These are phyloP conservation scores for Elymus sibiricus DNA, from an alignment of 176 grass and related monocot species.

Conservation along the genomic window DNA sequence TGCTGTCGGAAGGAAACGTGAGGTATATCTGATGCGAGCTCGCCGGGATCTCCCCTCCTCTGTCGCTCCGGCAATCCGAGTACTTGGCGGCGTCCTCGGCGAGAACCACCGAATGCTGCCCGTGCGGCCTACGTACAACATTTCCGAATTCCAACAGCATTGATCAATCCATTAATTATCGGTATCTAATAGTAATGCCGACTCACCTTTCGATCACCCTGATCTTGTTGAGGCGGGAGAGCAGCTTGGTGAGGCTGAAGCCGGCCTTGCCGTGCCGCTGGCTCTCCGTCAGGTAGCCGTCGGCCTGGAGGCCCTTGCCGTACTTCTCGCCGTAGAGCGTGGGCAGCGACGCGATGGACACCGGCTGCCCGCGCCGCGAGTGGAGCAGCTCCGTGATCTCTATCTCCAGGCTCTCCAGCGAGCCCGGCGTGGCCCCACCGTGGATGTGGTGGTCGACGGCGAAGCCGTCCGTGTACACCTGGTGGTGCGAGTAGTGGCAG, in stretches of 20 bases:
- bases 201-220: constrained; percentile 63
- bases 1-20: constrained; percentile 84
- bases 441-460: constrained; percentile 4
- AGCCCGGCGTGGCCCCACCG: neutral
- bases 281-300: constrained; percentile 93
- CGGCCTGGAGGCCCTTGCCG: constrained; percentile 75
- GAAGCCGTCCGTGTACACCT: constrained; percentile 30
- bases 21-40: constrained; percentile 92
- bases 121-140: constrained; percentile 53
- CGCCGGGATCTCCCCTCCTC: constrained; percentile 34
- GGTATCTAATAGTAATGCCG: no score
- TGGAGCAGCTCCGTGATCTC: constrained; percentile 65
- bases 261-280: constrained; percentile 77
- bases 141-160: neutral
- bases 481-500: constrained; percentile 65
- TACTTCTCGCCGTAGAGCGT: constrained; percentile 78
- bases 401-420: constrained; percentile 43
- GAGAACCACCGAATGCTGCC: constrained; percentile 76
- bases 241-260: constrained; percentile 82
- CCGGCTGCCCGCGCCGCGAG: constrained; percentile 52
- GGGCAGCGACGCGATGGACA: constrained; percentile 84
- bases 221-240: constrained; percentile 73
- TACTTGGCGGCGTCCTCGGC: constrained; percentile 66
- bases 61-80: constrained; percentile 40
- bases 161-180: no score